A percentile compares a stretch with the other conserved stretches of the same genome.
These are phyloP conservation scores for Coriolopsis trogii DNA, from an alignment of 1,284 basidiomycete genomes.

Conservation along the genomic window DNA sequence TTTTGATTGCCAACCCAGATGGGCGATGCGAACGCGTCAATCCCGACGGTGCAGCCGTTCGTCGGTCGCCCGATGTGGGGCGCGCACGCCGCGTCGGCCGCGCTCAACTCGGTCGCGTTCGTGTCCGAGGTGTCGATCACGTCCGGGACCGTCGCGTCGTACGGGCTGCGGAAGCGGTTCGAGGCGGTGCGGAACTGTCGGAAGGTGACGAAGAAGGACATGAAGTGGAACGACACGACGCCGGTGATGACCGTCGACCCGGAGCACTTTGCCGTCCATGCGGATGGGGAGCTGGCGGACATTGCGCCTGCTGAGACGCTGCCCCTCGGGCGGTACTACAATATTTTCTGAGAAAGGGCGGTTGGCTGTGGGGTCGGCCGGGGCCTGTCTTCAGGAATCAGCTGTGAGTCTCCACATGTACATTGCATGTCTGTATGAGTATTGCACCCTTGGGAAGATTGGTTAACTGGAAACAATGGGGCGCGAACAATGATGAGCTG, in stretches of 20 bases:
- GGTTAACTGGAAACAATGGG: too few relatives aligned
- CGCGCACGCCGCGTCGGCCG: conserved; percentile 70
- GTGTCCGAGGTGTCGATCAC: conserved; percentile 79
- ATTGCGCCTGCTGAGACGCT: conserved; percentile 76
- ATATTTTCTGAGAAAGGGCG: conserved; percentile 73
- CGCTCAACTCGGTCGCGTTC: conserved; percentile 83
- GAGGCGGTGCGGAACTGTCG: conserved; percentile 84
- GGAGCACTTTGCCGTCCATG: conserved; percentile 87
- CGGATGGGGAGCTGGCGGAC: conserved; percentile 79
- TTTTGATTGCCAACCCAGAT: conserved; percentile 69
- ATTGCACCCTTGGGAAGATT: too few relatives aligned
- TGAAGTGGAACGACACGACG: conserved; percentile 89
- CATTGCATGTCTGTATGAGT: too few relatives aligned
- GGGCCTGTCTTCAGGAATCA: too few relatives aligned
- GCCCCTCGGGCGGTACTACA: conserved; percentile 74
- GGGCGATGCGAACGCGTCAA: conserved; percentile 93
- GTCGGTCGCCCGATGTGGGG: conserved; percentile 93
- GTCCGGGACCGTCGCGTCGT: conserved; percentile 64
- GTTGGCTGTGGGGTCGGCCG: too few relatives aligned
- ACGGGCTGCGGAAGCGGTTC: conserved; percentile 75
- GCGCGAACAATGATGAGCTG: too few relatives aligned
- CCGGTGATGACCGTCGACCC: conserved; percentile 91
- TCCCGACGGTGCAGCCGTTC: conserved; percentile 92
- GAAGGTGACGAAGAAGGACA: conserved; percentile 79
- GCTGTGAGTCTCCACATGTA: too few relatives aligned